These are phyloP conservation scores for Saccharomyces hybrid DNA, from an alignment of 1,139 yeast species.

Conservation along the genomic window DNA sequence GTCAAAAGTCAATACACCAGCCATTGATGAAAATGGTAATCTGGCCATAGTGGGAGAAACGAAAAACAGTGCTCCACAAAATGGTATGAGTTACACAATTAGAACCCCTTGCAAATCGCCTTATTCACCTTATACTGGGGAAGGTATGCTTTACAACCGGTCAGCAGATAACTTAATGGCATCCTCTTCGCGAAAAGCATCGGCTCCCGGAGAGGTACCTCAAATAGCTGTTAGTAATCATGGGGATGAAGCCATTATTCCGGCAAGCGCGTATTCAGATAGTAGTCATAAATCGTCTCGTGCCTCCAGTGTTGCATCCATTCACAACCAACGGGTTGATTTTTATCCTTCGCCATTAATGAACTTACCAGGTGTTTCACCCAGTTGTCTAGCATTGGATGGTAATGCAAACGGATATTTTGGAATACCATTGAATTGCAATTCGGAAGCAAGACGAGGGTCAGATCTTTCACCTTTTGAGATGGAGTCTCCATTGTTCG, in stretches of 20 bases:
- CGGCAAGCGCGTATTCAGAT: background rate
- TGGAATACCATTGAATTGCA: slow-evolving; percentile 24
- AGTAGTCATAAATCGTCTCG: background rate
- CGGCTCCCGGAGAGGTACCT: background rate
- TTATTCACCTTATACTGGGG: background rate
- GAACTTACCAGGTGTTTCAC: slow-evolving; percentile 16
- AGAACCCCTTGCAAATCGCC: background rate
- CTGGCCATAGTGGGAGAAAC: slow-evolving; percentile 27
- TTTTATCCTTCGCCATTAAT: background rate
- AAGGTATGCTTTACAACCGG: background rate
- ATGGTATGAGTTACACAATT: slow-evolving; percentile 7
- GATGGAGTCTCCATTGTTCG: background rate
- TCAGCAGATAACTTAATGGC: background rate
- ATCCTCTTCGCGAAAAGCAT: background rate
- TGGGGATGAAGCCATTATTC: background rate
- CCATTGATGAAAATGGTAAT: slow-evolving; percentile 33
- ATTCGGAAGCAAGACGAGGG: background rate
- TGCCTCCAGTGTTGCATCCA: background rate
- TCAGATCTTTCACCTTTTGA: slow-evolving; percentile 5
- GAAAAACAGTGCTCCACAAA: slow-evolving; percentile 10
- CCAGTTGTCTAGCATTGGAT: slow-evolving; percentile 24
- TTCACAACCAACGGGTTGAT: background rate
- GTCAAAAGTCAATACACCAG: slow-evolving; percentile 29
- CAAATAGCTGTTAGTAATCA: background rate
- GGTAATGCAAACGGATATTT: slow-evolving; percentile 31